Evolutionary conservation across 805 yeast genomes (phyloP).

Genomic region (Ogataea henricii): DNA sequence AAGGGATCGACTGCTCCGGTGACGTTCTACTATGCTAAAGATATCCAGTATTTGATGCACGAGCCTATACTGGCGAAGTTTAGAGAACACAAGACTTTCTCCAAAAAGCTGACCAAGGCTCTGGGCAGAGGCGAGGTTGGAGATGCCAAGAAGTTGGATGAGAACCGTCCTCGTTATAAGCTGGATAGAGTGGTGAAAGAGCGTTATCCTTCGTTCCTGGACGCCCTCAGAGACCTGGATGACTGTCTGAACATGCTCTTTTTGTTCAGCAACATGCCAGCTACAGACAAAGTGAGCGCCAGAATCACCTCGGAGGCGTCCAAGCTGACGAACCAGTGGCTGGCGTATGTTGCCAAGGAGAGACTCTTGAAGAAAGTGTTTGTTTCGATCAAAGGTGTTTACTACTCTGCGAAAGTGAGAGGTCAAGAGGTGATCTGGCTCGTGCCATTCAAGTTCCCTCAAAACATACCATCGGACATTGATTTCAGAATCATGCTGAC

Average conservation of each 20-base stretch:
- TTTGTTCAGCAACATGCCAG: conserved; percentile 92
- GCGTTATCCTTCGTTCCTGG: conserved; percentile 91
- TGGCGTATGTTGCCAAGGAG: conserved; percentile 88
- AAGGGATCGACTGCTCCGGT: conserved; percentile 97
- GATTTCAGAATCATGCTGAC: conserved; percentile 97
- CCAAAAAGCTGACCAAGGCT: conserved; percentile 86
- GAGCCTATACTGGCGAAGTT: conserved; percentile 91
- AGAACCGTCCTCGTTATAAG: conserved; percentile 78
- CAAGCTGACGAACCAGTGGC: conserved; percentile 88
- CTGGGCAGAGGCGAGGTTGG: conserved; percentile 89
- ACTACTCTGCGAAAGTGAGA: conserved; percentile 83
- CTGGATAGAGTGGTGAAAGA: conserved; percentile 91
- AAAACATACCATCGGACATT: conserved; percentile 88
- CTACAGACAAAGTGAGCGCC: conserved; percentile 78
- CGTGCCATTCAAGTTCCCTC: conserved; percentile 96
- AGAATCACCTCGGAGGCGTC: conserved; percentile 87
- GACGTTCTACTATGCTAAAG: conserved; percentile 91
- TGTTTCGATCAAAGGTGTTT: conserved; percentile 96
- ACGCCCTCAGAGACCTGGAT: conserved; percentile 90
- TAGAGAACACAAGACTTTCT: conserved; percentile 93
- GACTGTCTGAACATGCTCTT: conserved; percentile 96
- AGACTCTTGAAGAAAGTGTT: conserved; percentile 82
- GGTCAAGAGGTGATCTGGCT: conserved; percentile 97
- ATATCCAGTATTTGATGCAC: conserved; percentile 91
- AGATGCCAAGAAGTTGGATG: conserved; percentile 84